Evolutionary conservation across 768 basidiomycete species (phyloP), one percentile per base, ranked within the genome.

Genomic region (Rhodosporidiobolus odoratus): DNA sequence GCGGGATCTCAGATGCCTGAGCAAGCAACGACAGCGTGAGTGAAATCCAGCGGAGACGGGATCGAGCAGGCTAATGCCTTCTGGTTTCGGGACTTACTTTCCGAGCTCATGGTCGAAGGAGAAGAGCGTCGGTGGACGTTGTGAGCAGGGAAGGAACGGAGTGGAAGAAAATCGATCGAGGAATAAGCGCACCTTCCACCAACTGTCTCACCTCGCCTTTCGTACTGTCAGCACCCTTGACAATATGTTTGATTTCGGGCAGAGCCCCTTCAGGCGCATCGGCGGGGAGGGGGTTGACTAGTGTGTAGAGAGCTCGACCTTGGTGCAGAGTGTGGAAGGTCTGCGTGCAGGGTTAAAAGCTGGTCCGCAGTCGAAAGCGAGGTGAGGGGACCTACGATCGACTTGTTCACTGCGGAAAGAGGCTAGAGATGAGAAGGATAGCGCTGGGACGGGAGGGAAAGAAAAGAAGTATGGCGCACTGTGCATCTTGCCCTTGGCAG

Each of bases 291-390:
- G 82, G 79, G 13, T 62, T 63, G 59, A 85, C 82, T 38, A 86
- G 80, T 0, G 83, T 84, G 76, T 85, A 85, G 57, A 82, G 80
- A 0, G 83, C 82, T 15, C 84, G 81, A 17, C 85, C 85, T 52
- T 83, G 81, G 71, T 85, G 84, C 43, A 82, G 81, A 30, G 83
- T 79, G 72, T 85, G 84, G 76, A 83, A 83, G 7, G 84, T 85
- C 84, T 85, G 61, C 23, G 53, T 4, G n/a, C 15, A 15, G 56
- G 38, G 25, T 9, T 25, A 43, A 19, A 30, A 16, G 37, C 23
- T 35, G 35, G 32, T n/a, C 17, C 47, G 43, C 23, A 32, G 10
- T 8, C 17, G 37, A 37, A 50, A 15, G 32, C 4, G 52, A 9
- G 5, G 9, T 53, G 52, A 21, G 52, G 25, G 27, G 62, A 50